Evolutionary conservation across 2,329 filamentous ascomycete species (phyloP).

Genomic region (Penicillium sp.): DNA sequence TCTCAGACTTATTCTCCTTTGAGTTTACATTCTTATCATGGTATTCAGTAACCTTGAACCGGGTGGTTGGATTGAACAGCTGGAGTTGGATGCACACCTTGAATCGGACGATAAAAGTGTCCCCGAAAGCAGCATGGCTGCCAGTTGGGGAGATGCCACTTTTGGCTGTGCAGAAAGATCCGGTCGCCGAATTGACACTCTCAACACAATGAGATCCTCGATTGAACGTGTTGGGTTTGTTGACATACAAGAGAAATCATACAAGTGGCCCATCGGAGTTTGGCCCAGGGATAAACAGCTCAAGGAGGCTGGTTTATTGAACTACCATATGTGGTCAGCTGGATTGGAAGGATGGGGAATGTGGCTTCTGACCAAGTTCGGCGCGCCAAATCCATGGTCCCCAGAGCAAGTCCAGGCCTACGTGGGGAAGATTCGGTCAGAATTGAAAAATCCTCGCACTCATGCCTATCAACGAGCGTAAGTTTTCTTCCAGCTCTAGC

Average conservation of each 20-base stretch:
- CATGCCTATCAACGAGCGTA: constrained; percentile 6
- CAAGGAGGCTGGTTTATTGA: constrained; percentile 7
- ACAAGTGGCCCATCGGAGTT: constrained; percentile 8
- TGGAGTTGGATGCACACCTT: neutral
- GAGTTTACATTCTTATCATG: neutral
- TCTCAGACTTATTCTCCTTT: neutral
- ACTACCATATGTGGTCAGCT: constrained; percentile 7
- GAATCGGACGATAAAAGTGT: constrained; percentile 4
- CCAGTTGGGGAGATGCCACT: neutral
- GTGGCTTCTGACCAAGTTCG: constrained; percentile 12
- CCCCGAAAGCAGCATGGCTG: neutral
- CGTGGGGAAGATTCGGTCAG: constrained; percentile 1
- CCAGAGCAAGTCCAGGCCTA: constrained; percentile 6
- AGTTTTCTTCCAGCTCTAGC: neutral
- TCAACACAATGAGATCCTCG: constrained; percentile 5
- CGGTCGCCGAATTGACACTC: constrained; percentile 1
- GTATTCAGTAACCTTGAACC: neutral
- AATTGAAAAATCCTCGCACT: neutral
- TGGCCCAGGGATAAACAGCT: constrained; percentile 7
- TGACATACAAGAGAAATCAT: constrained; percentile 1
- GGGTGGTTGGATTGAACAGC: constrained; percentile 12
- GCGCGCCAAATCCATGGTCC: constrained; percentile 2
- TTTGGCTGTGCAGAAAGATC: constrained; percentile 1
- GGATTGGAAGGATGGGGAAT: constrained; percentile 9
- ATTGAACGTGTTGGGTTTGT: constrained; percentile 9